Percentiles rank a stretch among this genome's conserved stretches.
Conservation (phyloP, 78 protist genomes). For the Creolimax fragrantissima region DNA sequence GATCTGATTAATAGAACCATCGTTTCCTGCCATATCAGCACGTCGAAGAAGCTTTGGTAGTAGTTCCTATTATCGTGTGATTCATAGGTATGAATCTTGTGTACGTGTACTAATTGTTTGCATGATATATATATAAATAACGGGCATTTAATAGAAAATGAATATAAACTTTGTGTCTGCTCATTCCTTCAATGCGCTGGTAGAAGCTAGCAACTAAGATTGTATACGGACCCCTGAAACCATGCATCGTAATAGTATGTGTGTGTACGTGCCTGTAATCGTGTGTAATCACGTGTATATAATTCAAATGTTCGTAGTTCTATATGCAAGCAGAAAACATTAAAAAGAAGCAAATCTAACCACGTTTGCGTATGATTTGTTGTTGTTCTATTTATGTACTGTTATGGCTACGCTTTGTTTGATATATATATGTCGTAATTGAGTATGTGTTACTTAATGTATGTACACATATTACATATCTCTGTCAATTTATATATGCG, state of each 20-base stretch:
- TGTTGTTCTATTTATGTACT: too few relatives aligned
- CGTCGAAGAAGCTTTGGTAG: neutral
- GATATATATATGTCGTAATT: neutral
- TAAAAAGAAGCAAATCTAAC: too few relatives aligned
- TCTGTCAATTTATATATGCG: too few relatives aligned
- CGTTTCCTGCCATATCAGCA: neutral
- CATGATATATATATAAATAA: neutral
- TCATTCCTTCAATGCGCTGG: neutral
- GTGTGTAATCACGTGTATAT: too few relatives aligned
- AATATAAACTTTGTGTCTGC: neutral
- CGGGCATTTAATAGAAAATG: neutral
- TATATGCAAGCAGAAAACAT: too few relatives aligned
- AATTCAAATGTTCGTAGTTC: too few relatives aligned
- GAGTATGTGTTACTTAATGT: neutral
- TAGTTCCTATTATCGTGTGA: neutral
- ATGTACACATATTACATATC: too few relatives aligned
- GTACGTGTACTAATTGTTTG: too few relatives aligned
- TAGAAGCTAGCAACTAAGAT: neutral
- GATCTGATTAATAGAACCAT: neutral
- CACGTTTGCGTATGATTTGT: too few relatives aligned
- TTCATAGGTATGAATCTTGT: too few relatives aligned
- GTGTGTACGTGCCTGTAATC: too few relatives aligned
- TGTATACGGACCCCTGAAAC: neutral
- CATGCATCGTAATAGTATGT: neutral
- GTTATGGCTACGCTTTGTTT: neutral